Percentiles rank a stretch among this genome's conserved stretches.
phyloP scores from a whole-genome alignment of 805 yeast genomes.

The Ogataea paraovalis region DNA sequence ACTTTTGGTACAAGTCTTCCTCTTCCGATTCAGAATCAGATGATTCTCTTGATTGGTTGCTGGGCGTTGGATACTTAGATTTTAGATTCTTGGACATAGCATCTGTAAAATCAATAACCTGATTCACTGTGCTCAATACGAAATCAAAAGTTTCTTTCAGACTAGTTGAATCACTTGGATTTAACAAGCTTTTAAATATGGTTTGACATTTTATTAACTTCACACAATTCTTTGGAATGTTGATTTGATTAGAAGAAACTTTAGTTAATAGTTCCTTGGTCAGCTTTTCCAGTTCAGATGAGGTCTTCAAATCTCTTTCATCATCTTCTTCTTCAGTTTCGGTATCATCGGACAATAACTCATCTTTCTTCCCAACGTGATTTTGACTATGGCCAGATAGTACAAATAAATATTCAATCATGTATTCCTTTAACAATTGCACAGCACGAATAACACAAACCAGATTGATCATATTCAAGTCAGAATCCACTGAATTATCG shows the following conservation, averaged over 20 bases:
- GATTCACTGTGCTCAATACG: conserved; percentile 20
- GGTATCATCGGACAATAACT: neutral
- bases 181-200: conserved; percentile 26
- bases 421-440: conserved; percentile 16
- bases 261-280: conserved; percentile 8
- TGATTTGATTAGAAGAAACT: conserved; percentile 12
- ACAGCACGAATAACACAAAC: conserved; percentile 20
- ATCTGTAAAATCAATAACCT: conserved; percentile 19
- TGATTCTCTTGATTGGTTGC: neutral
- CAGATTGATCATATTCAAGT: conserved; percentile 24
- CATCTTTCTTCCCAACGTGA: conserved; percentile 3
- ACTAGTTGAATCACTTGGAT: conserved; percentile 19
- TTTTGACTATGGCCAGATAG: conserved; percentile 6
- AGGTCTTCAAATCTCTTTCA: neutral
- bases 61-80: neutral
- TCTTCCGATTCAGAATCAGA: conserved; percentile 5
- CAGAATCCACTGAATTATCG: conserved; percentile 19
- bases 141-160: conserved; percentile 23
- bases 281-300: conserved; percentile 4
- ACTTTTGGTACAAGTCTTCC: conserved; percentile 1
- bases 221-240: conserved; percentile 25
- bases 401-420: conserved; percentile 20
- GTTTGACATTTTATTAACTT: conserved; percentile 25
- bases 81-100: conserved; percentile 5
- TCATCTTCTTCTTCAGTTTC: conserved; percentile 5